Conservation (phyloP, 345 rosid genomes). For the Populus euphratica region DNA sequence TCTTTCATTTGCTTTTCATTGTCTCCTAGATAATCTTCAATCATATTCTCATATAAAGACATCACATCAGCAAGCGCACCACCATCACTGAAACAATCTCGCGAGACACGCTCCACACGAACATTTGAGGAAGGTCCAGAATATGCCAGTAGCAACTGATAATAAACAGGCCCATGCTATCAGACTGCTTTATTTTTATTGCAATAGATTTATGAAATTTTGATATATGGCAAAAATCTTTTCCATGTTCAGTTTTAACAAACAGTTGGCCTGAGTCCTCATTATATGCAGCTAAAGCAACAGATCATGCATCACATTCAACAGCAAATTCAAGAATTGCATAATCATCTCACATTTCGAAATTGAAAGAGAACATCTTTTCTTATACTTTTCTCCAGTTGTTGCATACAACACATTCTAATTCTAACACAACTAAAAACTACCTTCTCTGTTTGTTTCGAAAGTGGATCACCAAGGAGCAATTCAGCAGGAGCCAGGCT, state of each 20-base stretch:
- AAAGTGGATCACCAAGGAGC: constrained; percentile 66
- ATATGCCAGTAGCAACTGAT: constrained; percentile 62
- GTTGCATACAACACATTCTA: neutral
- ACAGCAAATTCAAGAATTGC: too few relatives aligned
- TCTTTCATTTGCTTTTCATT: constrained; percentile 24
- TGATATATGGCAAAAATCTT: neutral
- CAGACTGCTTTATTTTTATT: constrained; percentile 6
- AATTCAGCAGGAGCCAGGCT: constrained; percentile 87
- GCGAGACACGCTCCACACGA: constrained; percentile 58
- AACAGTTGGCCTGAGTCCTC: neutral
- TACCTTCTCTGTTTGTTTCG: constrained; percentile 84
- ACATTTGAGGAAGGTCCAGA: constrained; percentile 91
- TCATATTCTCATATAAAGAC: constrained; percentile 55
- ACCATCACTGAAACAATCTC: constrained; percentile 49
- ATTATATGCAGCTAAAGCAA: neutral
- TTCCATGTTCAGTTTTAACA: neutral
- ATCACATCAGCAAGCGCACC: constrained; percentile 71
- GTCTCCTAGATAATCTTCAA: constrained; percentile 29
- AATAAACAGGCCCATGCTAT: constrained; percentile 2
- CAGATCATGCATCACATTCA: too few relatives aligned
- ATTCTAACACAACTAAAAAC: neutral
- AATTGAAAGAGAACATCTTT: neutral
- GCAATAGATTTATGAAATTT: neutral
- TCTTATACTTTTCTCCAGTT: too few relatives aligned
- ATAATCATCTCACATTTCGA: neutral